These are phyloP conservation scores for Boletus sp. DNA, from an alignment of 768 basidiomycete species.

Conservation along the genomic window DNA sequence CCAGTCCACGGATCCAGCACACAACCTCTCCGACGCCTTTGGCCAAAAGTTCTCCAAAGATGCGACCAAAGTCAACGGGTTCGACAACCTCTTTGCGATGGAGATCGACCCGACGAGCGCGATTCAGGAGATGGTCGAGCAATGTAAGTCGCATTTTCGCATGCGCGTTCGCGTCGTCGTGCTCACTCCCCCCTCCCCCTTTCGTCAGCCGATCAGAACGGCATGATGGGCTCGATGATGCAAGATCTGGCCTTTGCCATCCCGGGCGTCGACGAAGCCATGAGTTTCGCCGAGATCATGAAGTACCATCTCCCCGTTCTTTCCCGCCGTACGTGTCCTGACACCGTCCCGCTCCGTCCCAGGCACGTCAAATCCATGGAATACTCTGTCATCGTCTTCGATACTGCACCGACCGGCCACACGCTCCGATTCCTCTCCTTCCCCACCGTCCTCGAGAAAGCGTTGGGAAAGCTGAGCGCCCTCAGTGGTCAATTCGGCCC, in stretches of 20 bases:
- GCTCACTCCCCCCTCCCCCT: not conserved
- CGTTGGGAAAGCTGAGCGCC: slow-evolving; percentile 88
- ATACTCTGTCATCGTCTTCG: slow-evolving; percentile 99
- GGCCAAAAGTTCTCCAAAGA: slow-evolving; percentile 99
- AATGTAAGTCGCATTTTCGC: slow-evolving; percentile 53
- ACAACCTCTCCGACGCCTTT: slow-evolving; percentile 98
- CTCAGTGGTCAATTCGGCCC: slow-evolving; percentile 96
- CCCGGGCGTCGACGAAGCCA: slow-evolving; percentile 98
- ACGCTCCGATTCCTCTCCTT: slow-evolving; percentile 99
- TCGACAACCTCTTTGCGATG: slow-evolving; percentile 96
- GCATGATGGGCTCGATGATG: slow-evolving; percentile 99
- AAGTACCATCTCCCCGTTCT: slow-evolving; percentile 52
- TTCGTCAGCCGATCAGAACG: slow-evolving; percentile 71
- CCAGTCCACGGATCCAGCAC: slow-evolving; percentile 98
- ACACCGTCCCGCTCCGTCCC: not conserved
- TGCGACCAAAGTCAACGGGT: slow-evolving; percentile 96
- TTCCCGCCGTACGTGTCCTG: not conserved
- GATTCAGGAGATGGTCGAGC: slow-evolving; percentile 99
- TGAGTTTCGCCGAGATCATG: slow-evolving; percentile 99
- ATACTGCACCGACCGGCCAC: slow-evolving; percentile 98
- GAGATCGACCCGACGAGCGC: slow-evolving; percentile 98
- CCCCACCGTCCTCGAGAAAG: slow-evolving; percentile 96
- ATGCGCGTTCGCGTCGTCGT: not conserved
- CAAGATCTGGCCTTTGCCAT: slow-evolving; percentile 99
- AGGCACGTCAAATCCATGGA: slow-evolving; percentile 99